phyloP scores from a whole-genome alignment of 2,329 filamentous ascomycete species.

The Tolypocladium paradoxum region DNA sequence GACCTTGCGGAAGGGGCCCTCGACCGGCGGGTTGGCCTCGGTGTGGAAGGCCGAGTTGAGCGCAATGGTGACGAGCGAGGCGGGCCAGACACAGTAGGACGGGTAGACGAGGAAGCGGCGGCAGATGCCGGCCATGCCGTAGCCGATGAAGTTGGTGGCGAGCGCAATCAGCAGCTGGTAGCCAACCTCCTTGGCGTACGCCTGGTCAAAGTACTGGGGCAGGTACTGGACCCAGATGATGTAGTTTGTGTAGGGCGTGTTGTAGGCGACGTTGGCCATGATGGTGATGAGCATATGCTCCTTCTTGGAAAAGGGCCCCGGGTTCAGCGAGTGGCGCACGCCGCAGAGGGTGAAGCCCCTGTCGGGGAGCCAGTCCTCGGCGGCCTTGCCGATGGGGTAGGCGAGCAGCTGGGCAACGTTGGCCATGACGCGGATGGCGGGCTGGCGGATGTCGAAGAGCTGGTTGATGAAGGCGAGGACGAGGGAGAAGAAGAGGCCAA shows the following conservation, averaged over 20 bases:
- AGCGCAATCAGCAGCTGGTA: conserved; percentile 47
- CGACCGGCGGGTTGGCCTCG: conserved; percentile 26
- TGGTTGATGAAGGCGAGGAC: conserved; percentile 42
- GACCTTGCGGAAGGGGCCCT: conserved; percentile 30
- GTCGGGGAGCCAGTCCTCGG: conserved; percentile 40
- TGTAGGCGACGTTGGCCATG: conserved; percentile 49
- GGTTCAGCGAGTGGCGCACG: conserved; percentile 38
- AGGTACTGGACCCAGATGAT: conserved; percentile 44
- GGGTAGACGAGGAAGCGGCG: conserved; percentile 46
- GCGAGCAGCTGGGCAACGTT: conserved; percentile 47
- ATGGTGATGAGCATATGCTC: conserved; percentile 52
- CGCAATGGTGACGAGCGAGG: conserved; percentile 42
- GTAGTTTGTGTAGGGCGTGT: conserved; percentile 42
- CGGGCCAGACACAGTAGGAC: conserved; percentile 46
- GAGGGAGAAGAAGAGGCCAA: conserved; percentile 40
- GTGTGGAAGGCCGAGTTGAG: conserved; percentile 43
- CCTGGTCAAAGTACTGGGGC: conserved; percentile 42
- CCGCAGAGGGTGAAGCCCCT: conserved; percentile 35
- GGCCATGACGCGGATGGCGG: conserved; percentile 40
- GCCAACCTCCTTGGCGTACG: conserved; percentile 37
- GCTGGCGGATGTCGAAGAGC: conserved; percentile 47
- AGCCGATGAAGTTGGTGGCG: conserved; percentile 48
- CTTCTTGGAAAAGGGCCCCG: conserved; percentile 47
- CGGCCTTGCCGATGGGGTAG: conserved; percentile 41
- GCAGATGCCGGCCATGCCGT: conserved; percentile 44